phyloP scores from a whole-genome alignment of 148 eudicot species.

The Fagopyrum tataricum region DNA sequence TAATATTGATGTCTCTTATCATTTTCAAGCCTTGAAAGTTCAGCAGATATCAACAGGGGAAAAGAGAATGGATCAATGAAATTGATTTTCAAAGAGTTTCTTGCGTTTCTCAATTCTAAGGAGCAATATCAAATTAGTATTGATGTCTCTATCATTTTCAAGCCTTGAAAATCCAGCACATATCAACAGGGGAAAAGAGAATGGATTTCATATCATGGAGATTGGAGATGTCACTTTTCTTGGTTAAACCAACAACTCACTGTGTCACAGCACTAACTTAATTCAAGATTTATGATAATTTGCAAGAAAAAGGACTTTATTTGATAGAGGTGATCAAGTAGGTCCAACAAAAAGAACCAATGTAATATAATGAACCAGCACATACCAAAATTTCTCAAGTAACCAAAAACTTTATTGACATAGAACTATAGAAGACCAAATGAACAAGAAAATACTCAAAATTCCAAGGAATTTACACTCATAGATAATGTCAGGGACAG shows the following conservation, averaged over 20 bases:
- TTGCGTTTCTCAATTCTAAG: not conserved
- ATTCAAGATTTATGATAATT: not conserved
- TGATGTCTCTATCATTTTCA: not conserved
- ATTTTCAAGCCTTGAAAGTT: not conserved
- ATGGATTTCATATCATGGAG: not conserved
- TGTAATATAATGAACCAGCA: not conserved
- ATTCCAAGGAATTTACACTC: constrained; percentile 1
- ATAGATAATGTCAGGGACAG: not conserved
- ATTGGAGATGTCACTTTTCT: not conserved
- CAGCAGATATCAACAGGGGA: not conserved
- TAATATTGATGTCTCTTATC: not conserved
- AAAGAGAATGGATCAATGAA: not conserved
- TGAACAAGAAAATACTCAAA: not conserved
- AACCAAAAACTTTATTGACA: too few relatives aligned
- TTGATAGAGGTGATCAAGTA: not conserved
- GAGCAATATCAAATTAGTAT: not conserved
- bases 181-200: not conserved
- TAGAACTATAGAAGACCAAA: not conserved
- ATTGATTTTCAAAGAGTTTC: not conserved
- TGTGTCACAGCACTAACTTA: not conserved
- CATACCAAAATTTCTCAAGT: too few relatives aligned
- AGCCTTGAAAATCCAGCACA: not conserved
- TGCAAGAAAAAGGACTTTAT: not conserved
- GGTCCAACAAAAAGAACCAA: constrained; percentile 4
- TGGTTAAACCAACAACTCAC: not conserved